A percentile compares a stretch with the other conserved stretches of the same genome.
phyloP scores from a whole-genome alignment of 2,329 filamentous ascomycete species.

The Ophiostoma sp. region DNA sequence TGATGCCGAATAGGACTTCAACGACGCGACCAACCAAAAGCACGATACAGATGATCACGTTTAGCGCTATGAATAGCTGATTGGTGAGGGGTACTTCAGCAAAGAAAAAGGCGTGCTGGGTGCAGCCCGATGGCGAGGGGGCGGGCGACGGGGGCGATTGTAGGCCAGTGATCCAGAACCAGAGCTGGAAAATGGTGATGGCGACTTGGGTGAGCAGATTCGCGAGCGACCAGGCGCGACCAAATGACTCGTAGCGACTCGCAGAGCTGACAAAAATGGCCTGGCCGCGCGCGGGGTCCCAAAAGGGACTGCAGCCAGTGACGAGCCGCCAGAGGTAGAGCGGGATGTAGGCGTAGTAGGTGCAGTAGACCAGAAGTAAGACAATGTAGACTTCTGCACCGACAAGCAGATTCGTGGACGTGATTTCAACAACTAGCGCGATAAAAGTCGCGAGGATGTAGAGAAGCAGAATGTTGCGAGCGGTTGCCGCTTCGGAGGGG shows the following conservation, averaged over 20 bases:
- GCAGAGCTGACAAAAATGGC: constrained; percentile 15
- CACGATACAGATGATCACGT: constrained; percentile 25
- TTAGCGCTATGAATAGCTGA: constrained; percentile 24
- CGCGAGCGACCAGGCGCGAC: constrained; percentile 17
- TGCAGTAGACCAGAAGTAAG: constrained; percentile 27
- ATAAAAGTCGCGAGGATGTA: not conserved
- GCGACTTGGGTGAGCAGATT: constrained; percentile 22
- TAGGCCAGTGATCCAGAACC: constrained; percentile 26
- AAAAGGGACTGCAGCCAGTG: constrained; percentile 28
- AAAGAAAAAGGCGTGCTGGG: constrained; percentile 27
- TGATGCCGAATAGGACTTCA: constrained; percentile 14
- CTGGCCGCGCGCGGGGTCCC: constrained; percentile 28
- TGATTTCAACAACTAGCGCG: not conserved
- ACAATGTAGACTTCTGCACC: constrained; percentile 26
- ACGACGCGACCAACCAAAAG: constrained; percentile 25
- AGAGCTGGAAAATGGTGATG: constrained; percentile 26
- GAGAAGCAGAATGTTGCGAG: not conserved
- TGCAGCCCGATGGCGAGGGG: not conserved
- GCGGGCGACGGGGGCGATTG: not conserved
- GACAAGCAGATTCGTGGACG: not conserved
- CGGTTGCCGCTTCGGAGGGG: not conserved
- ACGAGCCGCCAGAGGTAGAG: constrained; percentile 27
- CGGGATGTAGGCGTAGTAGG: constrained; percentile 26
- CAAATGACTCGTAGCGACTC: not conserved
- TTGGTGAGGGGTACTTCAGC: constrained; percentile 22